These are phyloP conservation scores for Salpingoeca rosetta DNA, from an alignment of 78 protist genomes.

Conservation along the genomic window DNA sequence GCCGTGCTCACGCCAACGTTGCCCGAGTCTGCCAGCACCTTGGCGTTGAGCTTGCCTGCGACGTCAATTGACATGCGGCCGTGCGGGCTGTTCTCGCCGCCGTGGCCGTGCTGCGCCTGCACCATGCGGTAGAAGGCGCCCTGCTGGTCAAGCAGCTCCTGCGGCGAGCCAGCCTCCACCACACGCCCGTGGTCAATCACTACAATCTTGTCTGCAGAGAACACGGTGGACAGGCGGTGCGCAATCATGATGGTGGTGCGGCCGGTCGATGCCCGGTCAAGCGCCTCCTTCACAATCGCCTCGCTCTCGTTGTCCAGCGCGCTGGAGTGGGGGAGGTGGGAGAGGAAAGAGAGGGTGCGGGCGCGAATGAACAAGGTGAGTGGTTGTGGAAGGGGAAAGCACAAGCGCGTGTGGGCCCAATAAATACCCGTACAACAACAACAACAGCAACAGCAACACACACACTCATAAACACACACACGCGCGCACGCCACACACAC, in stretches of 20 bases:
- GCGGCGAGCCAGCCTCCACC: slow-evolving; percentile 61
- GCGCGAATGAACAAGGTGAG: too few relatives aligned
- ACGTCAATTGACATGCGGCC: too few relatives aligned
- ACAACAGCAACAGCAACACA: too few relatives aligned
- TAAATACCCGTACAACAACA: too few relatives aligned
- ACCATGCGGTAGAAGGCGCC: slow-evolving; percentile 1
- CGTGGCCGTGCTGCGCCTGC: not conserved
- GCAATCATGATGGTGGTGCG: slow-evolving; percentile 59
- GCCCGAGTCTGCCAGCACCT: not conserved
- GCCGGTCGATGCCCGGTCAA: slow-evolving; percentile 40
- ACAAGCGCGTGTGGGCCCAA: too few relatives aligned
- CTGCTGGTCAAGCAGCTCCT: slow-evolving; percentile 27
- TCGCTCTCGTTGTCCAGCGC: slow-evolving; percentile 80
- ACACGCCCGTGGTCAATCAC: slow-evolving; percentile 60
- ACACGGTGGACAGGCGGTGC: slow-evolving; percentile 75
- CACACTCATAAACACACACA: too few relatives aligned
- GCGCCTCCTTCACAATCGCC: slow-evolving; percentile 66
- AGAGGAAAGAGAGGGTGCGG: too few relatives aligned
- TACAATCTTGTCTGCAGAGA: slow-evolving; percentile 46
- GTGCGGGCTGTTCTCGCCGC: not conserved
- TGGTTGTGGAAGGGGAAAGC: too few relatives aligned
- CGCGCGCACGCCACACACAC: too few relatives aligned
- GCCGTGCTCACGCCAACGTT: not conserved
- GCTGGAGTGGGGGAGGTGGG: too few relatives aligned
- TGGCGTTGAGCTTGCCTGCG: not conserved